A percentile compares a stretch with the other conserved stretches of the same genome.
Conservation (phyloP, 2,329 filamentous ascomycete species). For the Dactylella cylindrospora region DNA sequence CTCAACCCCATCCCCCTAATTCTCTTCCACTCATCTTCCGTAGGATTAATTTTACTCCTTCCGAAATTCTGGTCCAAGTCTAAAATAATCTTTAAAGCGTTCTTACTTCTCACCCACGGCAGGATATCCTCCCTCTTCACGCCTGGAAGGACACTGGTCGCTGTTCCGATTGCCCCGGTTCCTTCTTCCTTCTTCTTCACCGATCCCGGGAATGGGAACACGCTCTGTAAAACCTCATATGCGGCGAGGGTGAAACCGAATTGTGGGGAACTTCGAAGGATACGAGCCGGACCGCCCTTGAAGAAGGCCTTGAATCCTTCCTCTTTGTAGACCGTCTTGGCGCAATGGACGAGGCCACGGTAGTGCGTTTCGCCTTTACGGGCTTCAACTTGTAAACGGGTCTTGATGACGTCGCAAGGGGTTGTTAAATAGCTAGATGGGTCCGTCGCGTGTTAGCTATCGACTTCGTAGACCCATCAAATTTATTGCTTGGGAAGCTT, state of each 20-base stretch:
- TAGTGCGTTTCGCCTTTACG: constrained; percentile 88
- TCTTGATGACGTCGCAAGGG: constrained; percentile 98
- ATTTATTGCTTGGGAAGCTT: constrained; percentile 1
- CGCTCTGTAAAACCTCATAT: constrained; percentile 84
- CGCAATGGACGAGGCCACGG: constrained; percentile 81
- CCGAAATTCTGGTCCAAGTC: constrained; percentile 95
- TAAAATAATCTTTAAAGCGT: constrained; percentile 91
- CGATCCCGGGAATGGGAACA: constrained; percentile 73
- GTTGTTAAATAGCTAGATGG: constrained; percentile 76
- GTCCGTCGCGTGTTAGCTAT: too few relatives aligned
- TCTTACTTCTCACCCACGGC: constrained; percentile 73
- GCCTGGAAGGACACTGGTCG: not conserved
- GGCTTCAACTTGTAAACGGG: constrained; percentile 92
- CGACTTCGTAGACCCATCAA: too few relatives aligned
- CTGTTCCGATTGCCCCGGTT: too few relatives aligned
- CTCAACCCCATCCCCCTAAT: constrained; percentile 32
- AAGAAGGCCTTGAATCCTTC: constrained; percentile 97
- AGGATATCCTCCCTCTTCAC: constrained; percentile 55
- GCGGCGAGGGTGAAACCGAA: constrained; percentile 96
- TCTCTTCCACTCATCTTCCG: constrained; percentile 52
- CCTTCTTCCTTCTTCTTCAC: constrained; percentile 24
- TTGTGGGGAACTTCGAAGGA: constrained; percentile 90
- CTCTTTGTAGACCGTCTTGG: constrained; percentile 78
- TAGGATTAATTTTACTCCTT: constrained; percentile 60
- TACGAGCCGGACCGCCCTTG: constrained; percentile 94